phyloP scores from a whole-genome alignment of 805 yeast species.

The Saitoella complicata region DNA sequence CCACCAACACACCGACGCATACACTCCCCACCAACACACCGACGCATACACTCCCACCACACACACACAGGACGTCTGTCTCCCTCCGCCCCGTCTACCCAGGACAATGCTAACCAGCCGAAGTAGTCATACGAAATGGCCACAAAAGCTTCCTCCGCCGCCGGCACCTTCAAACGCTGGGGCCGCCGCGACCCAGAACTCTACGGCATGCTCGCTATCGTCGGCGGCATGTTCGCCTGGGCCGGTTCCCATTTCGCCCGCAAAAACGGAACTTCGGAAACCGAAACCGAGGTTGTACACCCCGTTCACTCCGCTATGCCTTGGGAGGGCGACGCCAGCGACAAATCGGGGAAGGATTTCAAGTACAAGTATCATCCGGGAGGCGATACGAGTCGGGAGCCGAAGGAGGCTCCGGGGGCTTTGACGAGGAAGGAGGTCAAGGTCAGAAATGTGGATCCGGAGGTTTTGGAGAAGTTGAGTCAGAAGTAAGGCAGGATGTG shows the following conservation, averaged over 20 bases:
- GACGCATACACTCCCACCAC: too few species aligned
- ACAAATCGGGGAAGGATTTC: neutral
- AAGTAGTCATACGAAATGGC: too few species aligned
- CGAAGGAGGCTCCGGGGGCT: neutral
- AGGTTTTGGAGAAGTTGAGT: too few species aligned
- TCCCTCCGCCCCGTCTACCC: too few species aligned
- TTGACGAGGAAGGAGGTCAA: neutral
- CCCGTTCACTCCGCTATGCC: neutral
- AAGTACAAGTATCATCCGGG: neutral
- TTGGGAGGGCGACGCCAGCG: neutral
- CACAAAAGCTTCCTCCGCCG: too few species aligned
- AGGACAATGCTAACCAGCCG: too few species aligned
- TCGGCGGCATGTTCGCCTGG: neutral
- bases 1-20: too few species aligned
- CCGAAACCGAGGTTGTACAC: neutral
- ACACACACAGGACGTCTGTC: too few species aligned
- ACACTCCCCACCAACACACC: too few species aligned
- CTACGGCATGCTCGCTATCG: neutral
- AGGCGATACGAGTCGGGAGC: neutral
- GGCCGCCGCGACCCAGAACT: neutral
- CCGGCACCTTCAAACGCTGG: too few species aligned
- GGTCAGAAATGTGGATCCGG: too few species aligned
- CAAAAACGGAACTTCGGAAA: neutral
- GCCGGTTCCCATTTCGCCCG: neutral
- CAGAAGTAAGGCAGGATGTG: too few species aligned